Conservation (phyloP, 1,284 basidiomycete species). For the Mrakiaceae sp. region DNA sequence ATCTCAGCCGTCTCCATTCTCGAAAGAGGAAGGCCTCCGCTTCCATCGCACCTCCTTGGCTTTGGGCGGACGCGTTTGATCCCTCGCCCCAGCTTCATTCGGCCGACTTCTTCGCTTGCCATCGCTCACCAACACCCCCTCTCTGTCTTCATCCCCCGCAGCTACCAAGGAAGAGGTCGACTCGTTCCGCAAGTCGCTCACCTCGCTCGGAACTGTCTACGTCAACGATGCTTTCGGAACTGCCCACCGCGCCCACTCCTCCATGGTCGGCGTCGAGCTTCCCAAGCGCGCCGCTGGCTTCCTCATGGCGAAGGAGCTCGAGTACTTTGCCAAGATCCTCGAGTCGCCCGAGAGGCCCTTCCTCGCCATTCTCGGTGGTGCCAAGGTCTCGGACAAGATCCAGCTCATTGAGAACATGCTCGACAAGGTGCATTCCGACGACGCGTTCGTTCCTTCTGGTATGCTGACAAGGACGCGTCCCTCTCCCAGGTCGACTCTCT, state of each 20-base stretch:
- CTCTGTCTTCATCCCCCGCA: constrained; percentile 11
- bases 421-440: constrained; percentile 57
- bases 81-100: not conserved
- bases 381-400: constrained; percentile 98
- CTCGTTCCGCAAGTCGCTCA: constrained; percentile 76
- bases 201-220: constrained; percentile 89
- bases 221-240: constrained; percentile 99
- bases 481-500: constrained; percentile 71
- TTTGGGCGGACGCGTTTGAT: not conserved
- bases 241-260: constrained; percentile 95
- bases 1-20: too few species aligned
- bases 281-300: constrained; percentile 90
- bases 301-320: constrained; percentile 97
- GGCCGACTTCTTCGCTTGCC: not conserved
- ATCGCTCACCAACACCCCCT: not conserved
- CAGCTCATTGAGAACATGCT: constrained; percentile 98
- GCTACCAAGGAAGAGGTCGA: constrained; percentile 73
- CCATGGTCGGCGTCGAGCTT: constrained; percentile 93
- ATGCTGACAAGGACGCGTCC: not conserved
- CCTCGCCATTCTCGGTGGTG: constrained; percentile 95
- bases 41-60: too few species aligned
- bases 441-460: too few species aligned
- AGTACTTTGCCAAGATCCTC: constrained; percentile 95
- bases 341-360: constrained; percentile 92
- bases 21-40: too few species aligned